These are phyloP conservation scores for Forsythia viridissima DNA, from an alignment of 257 asterid species.

Conservation along the genomic window DNA sequence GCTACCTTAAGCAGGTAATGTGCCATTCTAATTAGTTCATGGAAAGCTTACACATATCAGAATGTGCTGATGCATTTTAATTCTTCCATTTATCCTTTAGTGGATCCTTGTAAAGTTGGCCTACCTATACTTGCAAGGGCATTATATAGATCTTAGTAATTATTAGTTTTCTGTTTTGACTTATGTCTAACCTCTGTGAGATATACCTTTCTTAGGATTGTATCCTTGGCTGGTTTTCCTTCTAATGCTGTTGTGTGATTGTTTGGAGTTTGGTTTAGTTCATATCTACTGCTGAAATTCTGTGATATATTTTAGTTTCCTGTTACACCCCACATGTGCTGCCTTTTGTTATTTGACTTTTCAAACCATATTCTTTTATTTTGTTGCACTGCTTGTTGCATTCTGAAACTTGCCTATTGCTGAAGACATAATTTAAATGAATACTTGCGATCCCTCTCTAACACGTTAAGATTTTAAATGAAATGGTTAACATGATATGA, in stretches of 20 bases:
- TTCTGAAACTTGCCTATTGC: too few relatives aligned
- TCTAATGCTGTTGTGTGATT: not conserved
- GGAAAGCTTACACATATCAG: not conserved
- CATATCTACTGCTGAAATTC: not conserved
- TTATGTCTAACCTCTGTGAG: not conserved
- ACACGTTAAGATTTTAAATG: too few relatives aligned
- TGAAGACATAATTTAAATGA: too few relatives aligned
- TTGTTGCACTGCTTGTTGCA: too few relatives aligned
- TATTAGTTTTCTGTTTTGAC: slow-evolving; percentile 4
- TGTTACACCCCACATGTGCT: not conserved
- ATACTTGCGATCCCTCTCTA: too few relatives aligned
- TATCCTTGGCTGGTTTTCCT: not conserved
- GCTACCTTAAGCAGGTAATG: slow-evolving; percentile 98
- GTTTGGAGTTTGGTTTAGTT: not conserved
- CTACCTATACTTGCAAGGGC: not conserved
- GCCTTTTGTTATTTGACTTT: not conserved
- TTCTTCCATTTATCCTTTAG: not conserved
- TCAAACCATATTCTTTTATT: too few relatives aligned
- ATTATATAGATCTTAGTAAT: not conserved
- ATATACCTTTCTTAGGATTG: not conserved
- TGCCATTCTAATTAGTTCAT: slow-evolving; percentile 6
- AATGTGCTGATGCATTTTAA: slow-evolving; percentile 3
- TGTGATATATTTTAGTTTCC: too few relatives aligned
- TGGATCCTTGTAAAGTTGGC: not conserved
- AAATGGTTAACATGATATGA: too few relatives aligned